These are phyloP conservation scores for Vitis rupestris DNA, from an alignment of 164 flowering plant species.

Conservation along the genomic window DNA sequence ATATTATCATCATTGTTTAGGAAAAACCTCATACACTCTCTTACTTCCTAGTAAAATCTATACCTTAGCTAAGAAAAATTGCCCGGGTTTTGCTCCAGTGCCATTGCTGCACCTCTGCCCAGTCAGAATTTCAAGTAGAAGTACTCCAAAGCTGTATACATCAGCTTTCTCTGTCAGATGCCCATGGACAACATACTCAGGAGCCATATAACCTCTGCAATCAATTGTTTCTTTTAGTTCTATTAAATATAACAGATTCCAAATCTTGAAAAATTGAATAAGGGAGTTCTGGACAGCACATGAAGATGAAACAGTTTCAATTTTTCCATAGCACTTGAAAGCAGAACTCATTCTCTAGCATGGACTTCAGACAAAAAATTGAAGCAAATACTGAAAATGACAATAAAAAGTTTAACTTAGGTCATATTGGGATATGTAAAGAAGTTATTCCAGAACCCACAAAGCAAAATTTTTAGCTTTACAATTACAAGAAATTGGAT, in stretches of 20 bases:
- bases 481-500: no score
- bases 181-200: conserved; percentile 8
- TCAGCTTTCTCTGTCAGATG: conserved; percentile 7
- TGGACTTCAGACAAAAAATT: not conserved
- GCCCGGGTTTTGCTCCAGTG: conserved; percentile 4
- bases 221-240: conserved; percentile 8
- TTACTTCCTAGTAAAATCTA: not conserved
- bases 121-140: conserved; percentile 14
- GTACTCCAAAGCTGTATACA: conserved; percentile 15
- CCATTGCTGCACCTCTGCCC: conserved; percentile 15
- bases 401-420: not conserved
- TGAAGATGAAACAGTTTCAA: not conserved
- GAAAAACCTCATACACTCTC: not conserved
- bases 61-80: conserved; percentile 14
- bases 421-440: no score
- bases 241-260: not conserved
- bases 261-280: not conserved
- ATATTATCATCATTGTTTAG: not conserved
- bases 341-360: not conserved
- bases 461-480: no score
- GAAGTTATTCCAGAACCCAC: no score
- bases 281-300: not conserved
- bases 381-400: not conserved
- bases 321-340: not conserved
- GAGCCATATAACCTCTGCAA: conserved; percentile 20